A percentile compares a stretch with the other conserved stretches of the same genome.
These are phyloP conservation scores for Catharanthus roseus DNA, from an alignment of 257 asterid genomes.

Conservation along the genomic window DNA sequence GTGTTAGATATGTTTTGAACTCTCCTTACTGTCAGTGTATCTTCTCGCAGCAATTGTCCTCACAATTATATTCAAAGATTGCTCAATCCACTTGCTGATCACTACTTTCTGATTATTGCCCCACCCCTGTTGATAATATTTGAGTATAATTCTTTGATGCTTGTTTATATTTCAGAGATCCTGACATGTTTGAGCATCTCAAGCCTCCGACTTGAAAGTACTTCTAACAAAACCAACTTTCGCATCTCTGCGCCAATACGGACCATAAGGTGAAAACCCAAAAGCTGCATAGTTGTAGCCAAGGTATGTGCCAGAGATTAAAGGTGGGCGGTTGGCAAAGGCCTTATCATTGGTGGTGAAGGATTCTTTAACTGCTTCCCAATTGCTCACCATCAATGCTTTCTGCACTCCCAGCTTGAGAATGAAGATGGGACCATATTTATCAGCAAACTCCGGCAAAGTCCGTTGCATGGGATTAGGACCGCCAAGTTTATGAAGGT, in stretches of 20 bases:
- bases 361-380: constrained; percentile 51
- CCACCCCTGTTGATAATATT: background rate
- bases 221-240: constrained; percentile 36
- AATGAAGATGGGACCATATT: constrained; percentile 43
- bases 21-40: background rate
- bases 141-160: constrained; percentile 19
- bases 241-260: constrained; percentile 49
- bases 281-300: constrained; percentile 43
- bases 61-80: constrained; percentile 29
- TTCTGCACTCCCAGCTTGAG: constrained; percentile 33
- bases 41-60: constrained; percentile 41
- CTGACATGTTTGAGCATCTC: constrained; percentile 36
- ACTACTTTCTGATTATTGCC: constrained; percentile 11
- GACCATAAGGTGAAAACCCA: constrained; percentile 36
- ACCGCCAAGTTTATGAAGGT: constrained; percentile 33
- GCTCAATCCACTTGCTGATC: constrained; percentile 37
- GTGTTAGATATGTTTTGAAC: too few species aligned
- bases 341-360: constrained; percentile 47
- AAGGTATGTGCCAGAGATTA: constrained; percentile 31
- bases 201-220: constrained; percentile 41
- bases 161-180: constrained; percentile 19
- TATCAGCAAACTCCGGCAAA: constrained; percentile 35
- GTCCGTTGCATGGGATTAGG: constrained; percentile 13
- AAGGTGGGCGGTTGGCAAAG: constrained; percentile 32
- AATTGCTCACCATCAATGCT: constrained; percentile 33